Base-by-base conservation (phyloP, 768 basidiomycete genomes). In the Trametes villosa region DNA sequence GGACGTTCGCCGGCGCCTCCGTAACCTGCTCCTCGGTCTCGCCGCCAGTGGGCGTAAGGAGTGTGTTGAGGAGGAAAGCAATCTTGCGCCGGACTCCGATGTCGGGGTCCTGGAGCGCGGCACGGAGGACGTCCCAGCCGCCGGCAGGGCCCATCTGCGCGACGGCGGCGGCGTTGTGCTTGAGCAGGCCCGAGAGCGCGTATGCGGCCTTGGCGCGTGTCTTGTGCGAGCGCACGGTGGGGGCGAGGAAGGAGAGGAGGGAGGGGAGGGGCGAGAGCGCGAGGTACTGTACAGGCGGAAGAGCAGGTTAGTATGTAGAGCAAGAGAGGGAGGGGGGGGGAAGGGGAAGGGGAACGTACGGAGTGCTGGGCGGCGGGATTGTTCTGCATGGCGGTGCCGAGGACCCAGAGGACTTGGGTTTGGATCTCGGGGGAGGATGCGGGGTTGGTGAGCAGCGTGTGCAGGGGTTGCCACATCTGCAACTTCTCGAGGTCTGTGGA, bases 381-480 rank as follows among this genome's bases (percentile, higher is more conserved):
- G 67, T 96, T 96, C 71, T 95, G 93, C 6, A 95, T 69, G 0
- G 94, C 92, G 0, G 94, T 96, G 7, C 94, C 94, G 26, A 92
- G 81, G 0, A 95, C 86, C 94, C 94, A 96, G 11, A 95, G 74
- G 0, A 86, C 83, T 60, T 91, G 86, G 60, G 80, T 75, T 67
- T 83, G 86, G 26, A 95, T 80, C 27, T 77, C 77, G n/a, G 84
- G 80, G 0, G 88, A 80, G 2, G 86, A 81, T 0, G 76, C 70
- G 8, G 83, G 72, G 4, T 83, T 78, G 9, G 77, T 80, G 36
- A 92, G 70, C n/a, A 95, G 78, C 8, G 72, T 69, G 41, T 93
- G 85, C 0, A 96, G 68, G 0, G 91, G 87, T 57, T 82, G 81
- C 94, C 94, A 96, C 73, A 96, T 84, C 44, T 83, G 79, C 59